phyloP scores from a whole-genome alignment of 2,329 filamentous ascomycete genomes.

The Fusarium nodosum region DNA sequence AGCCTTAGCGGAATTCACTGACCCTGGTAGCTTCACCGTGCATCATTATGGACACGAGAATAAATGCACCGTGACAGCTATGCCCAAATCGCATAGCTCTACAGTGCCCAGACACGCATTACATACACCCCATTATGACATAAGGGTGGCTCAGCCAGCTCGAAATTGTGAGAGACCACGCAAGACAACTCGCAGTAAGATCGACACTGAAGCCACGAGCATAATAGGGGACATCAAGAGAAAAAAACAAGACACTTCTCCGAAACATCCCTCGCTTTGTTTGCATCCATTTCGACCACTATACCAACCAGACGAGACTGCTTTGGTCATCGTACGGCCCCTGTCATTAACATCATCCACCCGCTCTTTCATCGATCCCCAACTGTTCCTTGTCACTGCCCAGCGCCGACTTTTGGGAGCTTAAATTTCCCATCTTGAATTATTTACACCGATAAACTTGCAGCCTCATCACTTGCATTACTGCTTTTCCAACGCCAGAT shows the following conservation, averaged over 20 bases:
- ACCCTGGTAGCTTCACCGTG: slow-evolving; percentile 38
- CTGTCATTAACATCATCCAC: slow-evolving; percentile 37
- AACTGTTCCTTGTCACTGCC: slow-evolving; percentile 46
- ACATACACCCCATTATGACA: slow-evolving; percentile 48
- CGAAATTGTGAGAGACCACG: slow-evolving; percentile 52
- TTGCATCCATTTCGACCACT: slow-evolving; percentile 16
- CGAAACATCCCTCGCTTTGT: slow-evolving; percentile 25
- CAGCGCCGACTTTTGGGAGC: slow-evolving; percentile 40
- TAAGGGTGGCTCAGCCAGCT: slow-evolving; percentile 51
- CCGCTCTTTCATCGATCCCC: slow-evolving; percentile 43
- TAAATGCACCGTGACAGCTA: slow-evolving; percentile 17
- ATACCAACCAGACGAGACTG: slow-evolving; percentile 19
- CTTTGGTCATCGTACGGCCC: slow-evolving; percentile 37
- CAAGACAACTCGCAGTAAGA: slow-evolving; percentile 48
- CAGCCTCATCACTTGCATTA: slow-evolving; percentile 10
- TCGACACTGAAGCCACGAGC: slow-evolving; percentile 49
- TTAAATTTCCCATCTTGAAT: slow-evolving; percentile 17
- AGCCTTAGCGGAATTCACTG: slow-evolving; percentile 31
- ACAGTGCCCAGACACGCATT: slow-evolving; percentile 34
- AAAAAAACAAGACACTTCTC: slow-evolving; percentile 43
- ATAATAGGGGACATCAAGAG: slow-evolving; percentile 46
- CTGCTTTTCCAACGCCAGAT: slow-evolving; percentile 1
- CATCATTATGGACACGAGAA: background rate
- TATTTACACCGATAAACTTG: slow-evolving; percentile 2
- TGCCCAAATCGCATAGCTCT: slow-evolving; percentile 8